Evolutionary conservation across 2,329 filamentous ascomycete species (phyloP), one percentile per base, ranked within the genome.

Genomic region (Xylariaceae sp.): DNA sequence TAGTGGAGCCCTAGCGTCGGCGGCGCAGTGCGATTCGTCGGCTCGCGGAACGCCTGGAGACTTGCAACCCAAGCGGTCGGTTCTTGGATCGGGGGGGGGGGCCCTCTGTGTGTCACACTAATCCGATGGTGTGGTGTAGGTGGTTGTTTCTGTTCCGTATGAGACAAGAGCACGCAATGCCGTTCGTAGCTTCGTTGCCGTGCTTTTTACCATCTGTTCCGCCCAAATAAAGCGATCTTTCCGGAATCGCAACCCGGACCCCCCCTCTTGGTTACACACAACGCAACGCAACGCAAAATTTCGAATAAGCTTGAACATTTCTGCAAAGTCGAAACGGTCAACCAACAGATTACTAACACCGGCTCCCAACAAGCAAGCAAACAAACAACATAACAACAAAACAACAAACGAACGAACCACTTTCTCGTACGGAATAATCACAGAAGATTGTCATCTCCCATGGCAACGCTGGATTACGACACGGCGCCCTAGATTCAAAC

Each of bases 161-260:
- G 23, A 30, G 23, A 30, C 23, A 30, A 30, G 23, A 30, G 23
- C 23, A 30, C 23, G 23, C 23, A 30, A 30, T 30, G 37, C 11
- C 11, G 37, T 42, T 10, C 37, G 37, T 42, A 7, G 9, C 37
- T 42, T 10, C 37, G 9, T 42, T 42, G 8, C 37, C 11, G 8
- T 3, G 37, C 9, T 9, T 8, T 8, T 42, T 13, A 5, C 37
- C 9, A 30, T 30, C 23, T 30, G 23, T 30, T 30, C 23, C 37
- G 11, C 9, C 11, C 37, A 42, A 42, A 42, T 23, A 34, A 34
- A 50, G 11, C 8, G 47, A 51, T 30, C 30, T 15, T 9, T 34
- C 30, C 44, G 49, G 49, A 54, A 48, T 60, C 58, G 58, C 58
- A 53, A 60, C 51, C 44, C 50, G 53, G 37, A 10, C 7, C 37